Conservation (phyloP, 1,284 basidiomycete genomes). For the Rhodotorula sp. region DNA sequence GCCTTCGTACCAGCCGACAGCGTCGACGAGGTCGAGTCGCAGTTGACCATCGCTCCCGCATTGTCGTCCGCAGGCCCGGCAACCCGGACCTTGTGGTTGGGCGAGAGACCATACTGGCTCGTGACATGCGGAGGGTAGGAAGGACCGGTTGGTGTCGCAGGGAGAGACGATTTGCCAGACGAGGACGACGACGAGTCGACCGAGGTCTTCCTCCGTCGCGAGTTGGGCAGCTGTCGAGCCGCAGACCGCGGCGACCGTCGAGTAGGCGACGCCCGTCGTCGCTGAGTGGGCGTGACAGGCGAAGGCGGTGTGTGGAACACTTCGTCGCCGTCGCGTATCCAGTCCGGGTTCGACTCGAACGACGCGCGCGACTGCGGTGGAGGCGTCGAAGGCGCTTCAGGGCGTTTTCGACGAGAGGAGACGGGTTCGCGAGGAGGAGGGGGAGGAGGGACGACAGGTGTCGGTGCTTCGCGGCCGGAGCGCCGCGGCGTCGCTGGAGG, state of each 20-base stretch:
- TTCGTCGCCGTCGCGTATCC: background rate
- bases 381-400: slow-evolving; percentile 23
- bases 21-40: slow-evolving; percentile 12
- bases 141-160: slow-evolving; percentile 33
- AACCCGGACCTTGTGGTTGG: slow-evolving; percentile 24
- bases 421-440: slow-evolving; percentile 13
- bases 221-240: slow-evolving; percentile 2
- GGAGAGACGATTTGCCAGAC: slow-evolving; percentile 32
- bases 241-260: slow-evolving; percentile 10
- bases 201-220: slow-evolving; percentile 30
- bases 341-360: slow-evolving; percentile 18
- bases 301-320: slow-evolving; percentile 25
- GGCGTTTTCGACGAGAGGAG: background rate
- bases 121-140: background rate
- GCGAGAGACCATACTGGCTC: background rate
- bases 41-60: background rate
- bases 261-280: slow-evolving; percentile 18
- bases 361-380: slow-evolving; percentile 15
- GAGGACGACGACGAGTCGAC: slow-evolving; percentile 36
- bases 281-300: slow-evolving; percentile 29
- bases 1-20: slow-evolving; percentile 23
- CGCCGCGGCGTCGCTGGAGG: slow-evolving; percentile 35
- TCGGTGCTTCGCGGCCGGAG: slow-evolving; percentile 7
- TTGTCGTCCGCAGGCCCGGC: slow-evolving; percentile 16
- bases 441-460: slow-evolving; percentile 8